Evolutionary conservation across 305 asterid species (phyloP), one percentile per base, ranked within the genome.

Genomic region (Nicotiana rustica): DNA sequence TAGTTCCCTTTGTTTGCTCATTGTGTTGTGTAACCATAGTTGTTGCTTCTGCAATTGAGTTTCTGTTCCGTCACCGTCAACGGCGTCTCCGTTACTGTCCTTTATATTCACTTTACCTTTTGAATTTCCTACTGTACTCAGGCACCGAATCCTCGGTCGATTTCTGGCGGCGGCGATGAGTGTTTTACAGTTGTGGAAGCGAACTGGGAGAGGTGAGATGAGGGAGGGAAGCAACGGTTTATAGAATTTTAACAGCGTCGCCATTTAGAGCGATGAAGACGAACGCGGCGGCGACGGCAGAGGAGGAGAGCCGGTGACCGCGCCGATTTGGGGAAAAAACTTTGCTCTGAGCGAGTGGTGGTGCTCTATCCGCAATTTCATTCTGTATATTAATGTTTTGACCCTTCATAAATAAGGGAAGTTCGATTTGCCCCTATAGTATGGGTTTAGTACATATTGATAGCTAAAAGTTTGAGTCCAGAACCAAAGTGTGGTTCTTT

Each of bases 11-110:
- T 89, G 92, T 89, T 80, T 91, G 91, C 89, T 93, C 97, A 96
- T 90, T 21, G 99, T 96, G 77, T 96, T 93, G 88, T 91, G 88
- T 83, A 96, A 87, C 97, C 99, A 94, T 12, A 96, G 82, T 52
- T 67, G 67, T n/a, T 67, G 78, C 18, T 49, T 80, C 83, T 6
- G n/a, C 38, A 49, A n/a, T 25, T 33, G 59, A 67, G 75, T 41
- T 15, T 60, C 79, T 31, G 78, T 6, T 29, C 65, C 65, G 6
- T 18, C 77, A 29, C 59, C 36, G 62, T 41, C 5, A 41, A 19
- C 17, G 15, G n/a, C 17, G n/a, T 17, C 29, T 29, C n/a, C 18
- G 66, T 14, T 76, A 61, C 38, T 13, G 7, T 47, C 83, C 3
- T 17, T 80, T 7, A 35, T 47, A 44, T 64, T 21, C 83, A 69